Percentiles rank a stretch among this genome's conserved stretches.
These are phyloP conservation scores for Rosa hybrid DNA, from an alignment of 331 rosid genomes.

Conservation along the genomic window DNA sequence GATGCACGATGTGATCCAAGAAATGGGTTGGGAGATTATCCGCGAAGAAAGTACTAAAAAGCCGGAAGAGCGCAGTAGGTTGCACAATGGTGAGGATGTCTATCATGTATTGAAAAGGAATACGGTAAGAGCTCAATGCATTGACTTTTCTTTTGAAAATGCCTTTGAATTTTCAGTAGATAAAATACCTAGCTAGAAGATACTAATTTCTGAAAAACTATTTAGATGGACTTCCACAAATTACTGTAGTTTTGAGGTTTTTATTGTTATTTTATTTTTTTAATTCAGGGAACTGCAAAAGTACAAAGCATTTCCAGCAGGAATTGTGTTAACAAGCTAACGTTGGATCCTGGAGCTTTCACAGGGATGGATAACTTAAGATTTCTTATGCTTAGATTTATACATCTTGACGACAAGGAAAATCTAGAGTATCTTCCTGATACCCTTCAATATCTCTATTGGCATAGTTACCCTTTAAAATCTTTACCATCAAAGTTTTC, in stretches of 20 bases:
- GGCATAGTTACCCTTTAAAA: conserved; percentile 36
- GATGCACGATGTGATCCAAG: conserved; percentile 19
- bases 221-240: background rate
- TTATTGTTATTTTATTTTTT: background rate
- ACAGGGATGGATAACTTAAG: background rate
- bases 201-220: background rate
- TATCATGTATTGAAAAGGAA: background rate
- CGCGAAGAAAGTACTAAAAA: too few relatives aligned
- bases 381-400: background rate
- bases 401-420: background rate
- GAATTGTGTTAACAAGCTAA: too few relatives aligned
- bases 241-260: too few relatives aligned
- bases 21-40: conserved; percentile 13
- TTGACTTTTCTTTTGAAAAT: background rate
- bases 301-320: too few relatives aligned
- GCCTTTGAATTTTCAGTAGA: too few relatives aligned
- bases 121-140: background rate
- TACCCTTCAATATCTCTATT: conserved; percentile 24
- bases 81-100: background rate
- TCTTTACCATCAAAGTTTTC: conserved; percentile 38
- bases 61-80: background rate
- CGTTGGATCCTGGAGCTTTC: background rate
- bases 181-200: too few relatives aligned
- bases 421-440: conserved; percentile 22
- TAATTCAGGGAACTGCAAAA: too few relatives aligned